phyloP scores from a whole-genome alignment of 1,139 yeast genomes.

The Candida buenavistaensis region DNA sequence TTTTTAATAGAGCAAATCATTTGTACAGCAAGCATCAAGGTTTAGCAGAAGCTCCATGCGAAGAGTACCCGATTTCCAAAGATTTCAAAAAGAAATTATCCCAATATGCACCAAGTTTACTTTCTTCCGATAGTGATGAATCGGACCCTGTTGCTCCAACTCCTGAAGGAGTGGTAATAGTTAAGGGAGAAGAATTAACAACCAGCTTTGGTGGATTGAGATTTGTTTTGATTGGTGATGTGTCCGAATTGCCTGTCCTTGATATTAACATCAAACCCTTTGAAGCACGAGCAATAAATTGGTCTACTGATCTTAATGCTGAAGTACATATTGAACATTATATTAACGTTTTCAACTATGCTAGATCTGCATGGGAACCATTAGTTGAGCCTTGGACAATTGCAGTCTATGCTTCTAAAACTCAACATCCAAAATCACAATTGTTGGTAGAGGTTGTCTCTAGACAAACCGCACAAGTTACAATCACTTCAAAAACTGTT shows the following conservation, averaged over 20 bases:
- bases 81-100: constrained; percentile 60
- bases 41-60: constrained; percentile 20
- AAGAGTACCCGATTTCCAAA: constrained; percentile 50
- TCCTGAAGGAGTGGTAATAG: constrained; percentile 34
- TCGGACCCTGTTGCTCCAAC: constrained; percentile 6
- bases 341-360: constrained; percentile 83
- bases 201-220: constrained; percentile 81
- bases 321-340: constrained; percentile 68
- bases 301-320: constrained; percentile 87
- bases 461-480: constrained; percentile 73
- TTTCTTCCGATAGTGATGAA: constrained; percentile 39
- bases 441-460: constrained; percentile 67
- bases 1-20: constrained; percentile 70
- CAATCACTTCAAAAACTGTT: constrained; percentile 78
- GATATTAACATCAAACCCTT: constrained; percentile 82
- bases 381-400: constrained; percentile 86
- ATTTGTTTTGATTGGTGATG: constrained; percentile 86
- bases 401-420: constrained; percentile 65
- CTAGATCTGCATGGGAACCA: constrained; percentile 97
- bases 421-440: constrained; percentile 43
- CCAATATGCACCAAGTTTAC: constrained; percentile 66
- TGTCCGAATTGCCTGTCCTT: constrained; percentile 87
- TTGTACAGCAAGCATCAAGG: constrained; percentile 41
- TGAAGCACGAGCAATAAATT: constrained; percentile 68
- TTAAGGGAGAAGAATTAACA: constrained; percentile 71